Conservation (phyloP, 768 basidiomycete species). For the Dentipellis fragilis region DNA sequence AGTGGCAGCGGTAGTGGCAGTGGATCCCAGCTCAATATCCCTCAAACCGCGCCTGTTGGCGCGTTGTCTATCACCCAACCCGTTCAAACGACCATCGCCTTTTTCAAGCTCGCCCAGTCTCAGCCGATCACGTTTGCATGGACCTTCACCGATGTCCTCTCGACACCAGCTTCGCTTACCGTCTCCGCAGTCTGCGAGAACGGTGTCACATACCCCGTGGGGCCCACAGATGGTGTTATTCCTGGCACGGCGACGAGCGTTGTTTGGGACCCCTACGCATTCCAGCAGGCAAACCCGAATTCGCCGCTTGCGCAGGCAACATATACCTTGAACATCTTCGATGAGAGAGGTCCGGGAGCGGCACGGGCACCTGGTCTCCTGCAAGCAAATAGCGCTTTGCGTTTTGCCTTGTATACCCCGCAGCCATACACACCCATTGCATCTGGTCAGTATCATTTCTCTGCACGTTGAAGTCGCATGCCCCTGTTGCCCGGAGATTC, state of each 20-base stretch:
- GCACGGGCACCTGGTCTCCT: slow-evolving; percentile 53
- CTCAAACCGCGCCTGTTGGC: slow-evolving; percentile 47
- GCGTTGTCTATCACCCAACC: slow-evolving; percentile 72
- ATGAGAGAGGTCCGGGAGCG: slow-evolving; percentile 65
- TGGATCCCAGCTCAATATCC: slow-evolving; percentile 24
- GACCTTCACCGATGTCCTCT: slow-evolving; percentile 74
- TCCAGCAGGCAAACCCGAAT: slow-evolving; percentile 51
- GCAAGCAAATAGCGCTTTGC: slow-evolving; percentile 53
- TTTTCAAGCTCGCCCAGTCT: slow-evolving; percentile 74
- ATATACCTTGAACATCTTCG: slow-evolving; percentile 75
- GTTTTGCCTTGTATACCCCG: slow-evolving; percentile 82
- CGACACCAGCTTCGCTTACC: slow-evolving; percentile 65
- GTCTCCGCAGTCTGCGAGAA: slow-evolving; percentile 77
- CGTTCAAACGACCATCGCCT: slow-evolving; percentile 70
- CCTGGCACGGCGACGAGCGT: slow-evolving; percentile 61
- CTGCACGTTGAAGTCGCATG: background rate
- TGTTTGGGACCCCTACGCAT: slow-evolving; percentile 74
- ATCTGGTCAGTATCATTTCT: slow-evolving; percentile 30
- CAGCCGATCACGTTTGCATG: slow-evolving; percentile 82
- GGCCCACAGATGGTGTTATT: slow-evolving; percentile 63
- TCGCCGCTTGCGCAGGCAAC: slow-evolving; percentile 65
- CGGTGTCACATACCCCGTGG: slow-evolving; percentile 84
- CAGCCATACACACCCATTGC: slow-evolving; percentile 56
- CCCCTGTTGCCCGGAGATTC: background rate
- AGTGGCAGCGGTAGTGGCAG: background rate